A percentile compares a stretch with the other conserved stretches of the same genome.
phyloP scores from a whole-genome alignment of 116 monocot species.

The Dioscorea cayenensis region DNA sequence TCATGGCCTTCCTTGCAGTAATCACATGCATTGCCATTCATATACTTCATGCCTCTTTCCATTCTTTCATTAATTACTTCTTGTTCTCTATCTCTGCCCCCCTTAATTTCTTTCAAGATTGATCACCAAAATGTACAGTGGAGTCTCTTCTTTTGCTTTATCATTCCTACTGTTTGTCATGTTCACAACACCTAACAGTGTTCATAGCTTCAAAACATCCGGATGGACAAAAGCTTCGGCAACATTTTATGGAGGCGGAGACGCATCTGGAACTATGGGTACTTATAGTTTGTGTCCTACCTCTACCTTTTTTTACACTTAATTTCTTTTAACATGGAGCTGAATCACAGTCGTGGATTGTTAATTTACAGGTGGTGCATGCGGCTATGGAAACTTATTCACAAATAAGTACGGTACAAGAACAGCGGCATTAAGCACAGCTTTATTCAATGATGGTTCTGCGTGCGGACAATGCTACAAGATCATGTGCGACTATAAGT shows the following conservation, averaged over 20 bases:
- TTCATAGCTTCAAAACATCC: constrained; percentile 4
- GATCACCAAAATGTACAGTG: neutral
- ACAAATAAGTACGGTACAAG: constrained; percentile 14
- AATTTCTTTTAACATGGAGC: neutral
- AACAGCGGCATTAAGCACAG: constrained; percentile 27
- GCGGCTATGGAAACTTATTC: constrained; percentile 23
- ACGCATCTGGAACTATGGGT: constrained; percentile 40
- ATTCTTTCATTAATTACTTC: neutral
- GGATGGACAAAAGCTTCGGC: constrained; percentile 13
- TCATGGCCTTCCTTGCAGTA: too few relatives aligned
- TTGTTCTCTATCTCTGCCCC: neutral
- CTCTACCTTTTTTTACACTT: neutral
- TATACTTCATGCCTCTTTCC: neutral
- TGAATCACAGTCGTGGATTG: neutral
- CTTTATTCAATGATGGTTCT: constrained; percentile 25
- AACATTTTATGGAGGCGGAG: constrained; percentile 28
- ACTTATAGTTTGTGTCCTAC: neutral
- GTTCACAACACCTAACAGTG: neutral
- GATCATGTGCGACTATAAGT: constrained; percentile 19
- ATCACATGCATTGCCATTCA: neutral
- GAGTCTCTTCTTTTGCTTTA: neutral
- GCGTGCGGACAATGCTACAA: constrained; percentile 25
- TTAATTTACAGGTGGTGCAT: constrained; percentile 15
- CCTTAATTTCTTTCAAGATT: neutral
- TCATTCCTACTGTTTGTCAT: neutral